Evolutionary conservation across 768 basidiomycete genomes (phyloP).

Genomic region (Boletus huronensis): DNA sequence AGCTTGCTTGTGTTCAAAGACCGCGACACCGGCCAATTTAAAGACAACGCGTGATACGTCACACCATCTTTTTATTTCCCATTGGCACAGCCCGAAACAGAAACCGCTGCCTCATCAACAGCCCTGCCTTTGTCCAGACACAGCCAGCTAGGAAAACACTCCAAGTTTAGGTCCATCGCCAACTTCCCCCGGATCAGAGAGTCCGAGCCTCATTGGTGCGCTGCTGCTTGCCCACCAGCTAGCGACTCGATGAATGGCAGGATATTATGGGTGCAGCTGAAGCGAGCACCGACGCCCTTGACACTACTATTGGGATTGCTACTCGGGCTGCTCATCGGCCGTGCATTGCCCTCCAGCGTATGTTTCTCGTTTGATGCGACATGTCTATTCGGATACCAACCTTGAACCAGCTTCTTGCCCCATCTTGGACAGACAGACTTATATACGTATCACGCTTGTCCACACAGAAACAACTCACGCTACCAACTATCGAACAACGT

Average conservation of each 20-base stretch:
- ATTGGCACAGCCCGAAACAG: no score
- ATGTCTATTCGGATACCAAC: not conserved
- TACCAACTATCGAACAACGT: slow-evolving; percentile 83
- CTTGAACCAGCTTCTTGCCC: slow-evolving; percentile 22
- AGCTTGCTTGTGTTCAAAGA: not conserved
- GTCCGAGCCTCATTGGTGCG: not conserved
- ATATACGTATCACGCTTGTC: slow-evolving; percentile 46
- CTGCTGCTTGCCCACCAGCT: not conserved
- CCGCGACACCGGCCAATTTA: not conserved
- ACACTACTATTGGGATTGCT: slow-evolving; percentile 61
- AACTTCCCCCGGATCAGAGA: not conserved
- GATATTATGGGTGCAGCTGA: slow-evolving; percentile 32
- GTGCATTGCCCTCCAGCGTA: slow-evolving; percentile 40
- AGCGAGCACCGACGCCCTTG: slow-evolving; percentile 50
- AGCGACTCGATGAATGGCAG: slow-evolving; percentile 27
- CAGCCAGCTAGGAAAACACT: not conserved
- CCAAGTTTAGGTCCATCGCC: not conserved
- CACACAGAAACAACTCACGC: slow-evolving; percentile 59
- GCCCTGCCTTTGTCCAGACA: not conserved
- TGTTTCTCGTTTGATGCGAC: slow-evolving; percentile 6
- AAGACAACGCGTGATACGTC: not conserved
- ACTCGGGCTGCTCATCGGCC: slow-evolving; percentile 56
- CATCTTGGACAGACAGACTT: slow-evolving; percentile 55
- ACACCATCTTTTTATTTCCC: not conserved
- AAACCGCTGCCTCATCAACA: not conserved